Percentiles rank a stretch among this genome's conserved stretches.
phyloP scores from a whole-genome alignment of 1,284 basidiomycete species.

The Gomphus bonarii region DNA sequence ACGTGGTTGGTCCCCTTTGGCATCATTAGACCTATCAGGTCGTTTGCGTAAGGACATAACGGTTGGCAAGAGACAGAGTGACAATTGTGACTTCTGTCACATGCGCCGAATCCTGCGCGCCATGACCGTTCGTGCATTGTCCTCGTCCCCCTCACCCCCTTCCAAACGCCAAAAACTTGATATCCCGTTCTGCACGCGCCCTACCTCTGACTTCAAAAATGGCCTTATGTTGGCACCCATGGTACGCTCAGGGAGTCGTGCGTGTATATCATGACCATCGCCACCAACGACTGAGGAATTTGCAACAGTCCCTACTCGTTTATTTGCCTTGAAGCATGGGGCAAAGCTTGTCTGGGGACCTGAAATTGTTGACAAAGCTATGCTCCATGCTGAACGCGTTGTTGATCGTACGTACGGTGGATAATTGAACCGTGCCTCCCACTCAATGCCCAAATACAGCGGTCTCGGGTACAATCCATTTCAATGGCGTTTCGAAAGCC shows the following conservation, averaged over 20 bases:
- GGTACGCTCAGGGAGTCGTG: conserved; percentile 87
- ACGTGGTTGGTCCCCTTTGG: neutral
- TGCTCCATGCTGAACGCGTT: conserved; percentile 73
- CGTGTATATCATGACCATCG: conserved; percentile 24
- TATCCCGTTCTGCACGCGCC: conserved; percentile 42
- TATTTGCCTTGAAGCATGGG: conserved; percentile 87
- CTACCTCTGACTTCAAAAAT: conserved; percentile 48
- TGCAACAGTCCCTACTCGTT: conserved; percentile 64
- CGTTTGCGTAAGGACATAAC: conserved; percentile 9
- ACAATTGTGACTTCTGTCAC: neutral
- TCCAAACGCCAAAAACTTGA: conserved; percentile 46
- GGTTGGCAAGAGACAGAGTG: neutral
- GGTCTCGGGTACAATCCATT: conserved; percentile 82
- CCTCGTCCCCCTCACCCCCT: conserved; percentile 31
- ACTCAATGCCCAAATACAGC: conserved; percentile 35
- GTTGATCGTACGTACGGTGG: conserved; percentile 63
- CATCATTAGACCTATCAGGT: neutral
- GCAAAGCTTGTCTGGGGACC: conserved; percentile 96
- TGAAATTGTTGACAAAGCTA: conserved; percentile 94
- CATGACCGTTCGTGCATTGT: conserved; percentile 1
- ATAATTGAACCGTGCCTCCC: neutral
- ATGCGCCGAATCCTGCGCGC: neutral
- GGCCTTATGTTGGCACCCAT: conserved; percentile 88
- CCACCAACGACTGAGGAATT: conserved; percentile 4
- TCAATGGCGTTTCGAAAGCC: conserved; percentile 69